phyloP scores from a whole-genome alignment of 441 rosid species.

The Adansonia gregorii region DNA sequence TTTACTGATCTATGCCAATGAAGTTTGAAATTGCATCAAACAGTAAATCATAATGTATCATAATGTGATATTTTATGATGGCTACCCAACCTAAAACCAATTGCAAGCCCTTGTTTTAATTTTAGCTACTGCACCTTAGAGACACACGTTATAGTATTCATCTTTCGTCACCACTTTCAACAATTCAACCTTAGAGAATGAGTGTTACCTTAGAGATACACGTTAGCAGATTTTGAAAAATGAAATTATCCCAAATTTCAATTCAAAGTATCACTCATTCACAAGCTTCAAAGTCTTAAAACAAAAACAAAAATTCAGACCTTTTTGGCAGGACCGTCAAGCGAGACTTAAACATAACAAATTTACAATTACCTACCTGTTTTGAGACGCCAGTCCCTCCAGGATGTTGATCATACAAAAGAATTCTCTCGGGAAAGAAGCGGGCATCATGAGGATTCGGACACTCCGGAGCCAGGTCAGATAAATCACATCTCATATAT shows the following conservation, averaged over 20 bases:
- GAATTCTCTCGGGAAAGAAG: constrained; percentile 72
- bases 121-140: neutral
- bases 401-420: constrained; percentile 85
- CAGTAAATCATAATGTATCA: constrained; percentile 1
- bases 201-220: no score
- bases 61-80: neutral
- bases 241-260: constrained; percentile 6
- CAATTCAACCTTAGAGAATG: neutral
- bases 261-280: neutral
- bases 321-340: neutral
- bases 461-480: constrained; percentile 98
- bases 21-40: constrained; percentile 8
- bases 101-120: neutral
- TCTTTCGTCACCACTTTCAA: neutral
- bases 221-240: constrained; percentile 1
- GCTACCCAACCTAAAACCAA: neutral
- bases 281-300: neutral
- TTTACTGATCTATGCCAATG: neutral
- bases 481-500: constrained; percentile 73
- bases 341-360: constrained; percentile 6
- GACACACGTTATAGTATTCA: neutral
- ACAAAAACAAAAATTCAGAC: neutral
- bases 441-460: constrained; percentile 65
- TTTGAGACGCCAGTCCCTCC: constrained; percentile 90
- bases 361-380: constrained; percentile 51